Base-by-base conservation (phyloP, 2,329 filamentous ascomycete genomes). In the Ascochyta lentis region DNA sequence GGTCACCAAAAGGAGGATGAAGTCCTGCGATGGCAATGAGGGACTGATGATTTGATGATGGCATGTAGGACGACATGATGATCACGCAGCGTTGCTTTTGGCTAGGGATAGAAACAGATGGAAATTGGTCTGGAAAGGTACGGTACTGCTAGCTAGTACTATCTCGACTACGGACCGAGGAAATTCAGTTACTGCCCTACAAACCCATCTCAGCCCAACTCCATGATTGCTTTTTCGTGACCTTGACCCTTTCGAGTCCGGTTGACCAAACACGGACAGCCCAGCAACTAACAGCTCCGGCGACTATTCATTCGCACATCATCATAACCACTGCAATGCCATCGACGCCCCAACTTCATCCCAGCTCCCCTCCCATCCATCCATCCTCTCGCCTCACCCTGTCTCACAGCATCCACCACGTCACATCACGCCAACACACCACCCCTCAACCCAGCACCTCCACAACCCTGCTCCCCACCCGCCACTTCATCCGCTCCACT, bases 11-110 rank as follows among this genome's bases (percentile, higher is more conserved):
- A 56, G 42, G 45, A 15, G 42, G 19, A 34, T 47, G 31, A 38
- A 43, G 38, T 34, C 38, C 22, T 38, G 27, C 23, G 38, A 56
- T 19, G 47, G 47, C 31, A 22, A 56, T 40, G 53, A 50, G 16
- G 42, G 42, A 38, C 43, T 53, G 49, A 56, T 43, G 53, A 56
- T 39, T 48, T 54, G 51, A 54, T 26, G 51, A 54, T 31, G 38
- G 42, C 37, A 56, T 47, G 37, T 56, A 26, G 24, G 24, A 39
- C 38, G 47, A 51, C 43, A 56, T 34, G 47, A 56, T 38, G 47
- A 48, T 48, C 13, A 56, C 48, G 43, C 51, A 51, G 53, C 47
- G 53, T 43, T 56, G 42, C 37, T 43, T 47, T 49, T 51, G 31
- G 33, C 6, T 22, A 27, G 16, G 37, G n/a, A 12, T 19, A 22